phyloP scores from a whole-genome alignment of 2,329 filamentous ascomycete genomes.

The Aspergillus uvarum region DNA sequence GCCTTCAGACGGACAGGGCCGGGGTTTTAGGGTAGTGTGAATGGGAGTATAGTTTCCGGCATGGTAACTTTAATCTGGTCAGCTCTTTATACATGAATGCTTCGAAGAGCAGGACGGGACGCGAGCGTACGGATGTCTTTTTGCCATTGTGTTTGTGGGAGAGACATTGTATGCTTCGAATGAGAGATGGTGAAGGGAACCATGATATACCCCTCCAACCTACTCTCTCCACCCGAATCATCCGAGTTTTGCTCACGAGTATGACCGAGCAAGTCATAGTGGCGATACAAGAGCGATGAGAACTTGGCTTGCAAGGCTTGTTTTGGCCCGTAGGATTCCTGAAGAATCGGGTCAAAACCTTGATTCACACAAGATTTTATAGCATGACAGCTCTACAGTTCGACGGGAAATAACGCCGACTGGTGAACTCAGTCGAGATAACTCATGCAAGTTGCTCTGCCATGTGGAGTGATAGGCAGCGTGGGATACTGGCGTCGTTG shows the following conservation, averaged over 20 bases:
- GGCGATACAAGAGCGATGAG: too few relatives aligned
- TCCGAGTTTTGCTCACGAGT: too few relatives aligned
- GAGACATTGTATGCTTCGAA: too few relatives aligned
- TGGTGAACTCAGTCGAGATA: neutral
- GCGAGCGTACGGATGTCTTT: neutral
- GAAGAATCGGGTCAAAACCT: neutral
- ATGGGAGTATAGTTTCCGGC: constrained; percentile 70
- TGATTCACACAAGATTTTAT: neutral
- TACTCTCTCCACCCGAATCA: too few relatives aligned
- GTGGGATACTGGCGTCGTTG: too few relatives aligned
- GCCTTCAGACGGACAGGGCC: constrained; percentile 57
- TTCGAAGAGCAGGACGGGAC: neutral
- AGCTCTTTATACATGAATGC: neutral
- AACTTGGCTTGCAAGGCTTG: too few relatives aligned
- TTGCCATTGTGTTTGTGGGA: neutral
- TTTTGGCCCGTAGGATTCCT: too few relatives aligned
- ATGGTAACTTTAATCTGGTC: constrained; percentile 51
- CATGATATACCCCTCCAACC: too few relatives aligned
- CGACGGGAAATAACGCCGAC: neutral
- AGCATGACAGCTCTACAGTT: neutral
- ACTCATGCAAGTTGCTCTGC: neutral
- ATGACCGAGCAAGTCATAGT: too few relatives aligned
- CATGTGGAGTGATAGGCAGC: neutral
- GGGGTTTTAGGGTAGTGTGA: constrained; percentile 52
- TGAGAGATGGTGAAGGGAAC: too few relatives aligned